Evolutionary conservation across 2,329 filamentous ascomycete genomes (phyloP), one percentile per base, ranked within the genome.

Genomic region (Penicillium vulpinum): DNA sequence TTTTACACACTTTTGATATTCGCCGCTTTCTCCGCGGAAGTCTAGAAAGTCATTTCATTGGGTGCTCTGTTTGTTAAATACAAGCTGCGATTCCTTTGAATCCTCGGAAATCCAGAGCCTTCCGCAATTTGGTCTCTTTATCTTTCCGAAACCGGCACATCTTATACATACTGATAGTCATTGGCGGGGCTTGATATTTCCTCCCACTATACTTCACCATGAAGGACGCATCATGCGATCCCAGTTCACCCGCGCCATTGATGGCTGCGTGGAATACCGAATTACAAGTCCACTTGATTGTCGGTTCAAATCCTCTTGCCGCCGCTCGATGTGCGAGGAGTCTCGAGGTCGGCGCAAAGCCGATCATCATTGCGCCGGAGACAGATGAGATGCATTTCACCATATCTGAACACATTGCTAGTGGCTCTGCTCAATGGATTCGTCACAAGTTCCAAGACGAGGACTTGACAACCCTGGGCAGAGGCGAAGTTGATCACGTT

Each of bases 301-400:
- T 97, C 61, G 94, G 94, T 57, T 87, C 88, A 33, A 94, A 92
- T 68, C 87, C 93, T 15, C 83, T 99, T 39, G 93, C 94, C n/a
- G 88, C 89, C 51, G 85, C 91, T 31, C 85, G 94, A 66, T 95
- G 90, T 77, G 78, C 83, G 13, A 90, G 91, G 70, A 92, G 91
- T 3, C 76, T 97, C 49, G 85, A 88, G 67, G 89, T 91, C 16
- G 93, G 93, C 66, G 94, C 94, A 48, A 85, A 75, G 45, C 91
- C 94, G 0, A 83, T 94, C 40, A 78, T 97, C 43, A 81, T 99
- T 67, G 86, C 91, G 3, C 88, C 91, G 0, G 83, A 83, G 53
- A 80, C 83, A 1, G 79, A 82, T 8, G 83, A 85, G 38, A 57
- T 87, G 29, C 85, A 87, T 67, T 86, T 85, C 60, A 82, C 81